A percentile compares a stretch with the other conserved stretches of the same genome.
These are phyloP conservation scores for Skeletonema potamos DNA, from an alignment of 108 stramenopile genomes.

Conservation along the genomic window DNA sequence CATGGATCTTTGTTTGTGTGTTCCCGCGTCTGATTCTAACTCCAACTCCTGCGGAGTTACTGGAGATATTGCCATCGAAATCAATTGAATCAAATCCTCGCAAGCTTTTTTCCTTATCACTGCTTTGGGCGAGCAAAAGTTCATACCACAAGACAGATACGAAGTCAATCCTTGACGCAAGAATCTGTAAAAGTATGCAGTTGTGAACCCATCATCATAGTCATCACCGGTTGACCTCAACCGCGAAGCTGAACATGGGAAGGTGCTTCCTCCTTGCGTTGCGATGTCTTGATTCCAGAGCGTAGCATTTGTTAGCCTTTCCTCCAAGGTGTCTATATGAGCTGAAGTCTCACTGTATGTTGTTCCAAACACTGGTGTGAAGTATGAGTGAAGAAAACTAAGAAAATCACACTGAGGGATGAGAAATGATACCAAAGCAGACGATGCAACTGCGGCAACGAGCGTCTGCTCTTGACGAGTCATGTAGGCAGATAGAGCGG, in stretches of 20 bases:
- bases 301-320: constrained; percentile 10
- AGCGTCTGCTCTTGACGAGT: constrained; percentile 15
- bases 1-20: constrained; percentile 2
- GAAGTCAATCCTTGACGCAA: constrained; percentile 15
- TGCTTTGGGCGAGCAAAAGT: constrained; percentile 1
- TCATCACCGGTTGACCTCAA: constrained; percentile 7
- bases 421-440: constrained; percentile 18
- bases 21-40: not conserved
- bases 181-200: constrained; percentile 21
- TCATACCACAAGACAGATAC: constrained; percentile 13
- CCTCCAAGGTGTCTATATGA: constrained; percentile 10
- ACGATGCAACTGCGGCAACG: constrained; percentile 16
- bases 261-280: not conserved
- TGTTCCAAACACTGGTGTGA: not conserved
- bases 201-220: constrained; percentile 12
- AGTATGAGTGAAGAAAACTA: constrained; percentile 29
- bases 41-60: not conserved
- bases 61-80: constrained; percentile 33
- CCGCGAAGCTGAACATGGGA: constrained; percentile 21
- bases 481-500: constrained; percentile 25
- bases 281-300: constrained; percentile 7
- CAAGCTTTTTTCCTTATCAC: constrained; percentile 7
- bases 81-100: constrained; percentile 16
- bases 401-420: constrained; percentile 25
- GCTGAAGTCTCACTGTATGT: not conserved